Evolutionary conservation across 495 filamentous ascomycete species (phyloP), one percentile per base, ranked within the genome.

Genomic region (Lepidopterella palustris): DNA sequence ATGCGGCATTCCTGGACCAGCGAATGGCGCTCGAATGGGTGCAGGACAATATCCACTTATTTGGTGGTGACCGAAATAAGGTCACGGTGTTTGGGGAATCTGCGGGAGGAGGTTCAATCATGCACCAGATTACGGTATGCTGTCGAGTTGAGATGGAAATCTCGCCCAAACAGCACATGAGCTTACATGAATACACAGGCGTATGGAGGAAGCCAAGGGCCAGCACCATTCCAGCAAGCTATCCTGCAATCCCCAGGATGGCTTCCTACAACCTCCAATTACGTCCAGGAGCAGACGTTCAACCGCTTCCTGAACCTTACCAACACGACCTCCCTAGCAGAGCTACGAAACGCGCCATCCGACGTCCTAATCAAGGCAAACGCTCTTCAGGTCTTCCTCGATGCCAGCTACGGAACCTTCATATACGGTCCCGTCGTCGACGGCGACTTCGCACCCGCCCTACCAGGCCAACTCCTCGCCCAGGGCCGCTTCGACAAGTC

Each of bases 1-100:
- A 91, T 59, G 79, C 79, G 0, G 88, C 81, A 0, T 75, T 90
- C 2, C 69, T 78, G 27, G 88, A 92, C 65, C 84, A 88, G 62
- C 75, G 81, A 5, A 77, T 88, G 64, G 86, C 84, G 11, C 74
- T 92, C 31, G 72, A 86, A 27, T 92, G 88, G 88, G 78, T 91
- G 11, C 77, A 86, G 60, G 74, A 79, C 56, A 67, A 88, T 66
- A 89, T 92, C 61, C 67, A 72, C 52, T 71, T 77, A 6, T 90
- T 92, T 61, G 88, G 88, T 11, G 88, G 88, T 20, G 78, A 90
- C 64, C 78, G 80, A 0, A 59, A 73, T 10, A 70, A 77, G 24
- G 79, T 89, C 25, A 88, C 85, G 1, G 74, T 88, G 3, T 78
- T 82, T 58, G 87, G 88, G 20, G 78, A 87, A 60, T 86, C 82